Evolutionary conservation across 108 stramenopile species (phyloP).

Genomic region (Discostella pseudostelligera): DNA sequence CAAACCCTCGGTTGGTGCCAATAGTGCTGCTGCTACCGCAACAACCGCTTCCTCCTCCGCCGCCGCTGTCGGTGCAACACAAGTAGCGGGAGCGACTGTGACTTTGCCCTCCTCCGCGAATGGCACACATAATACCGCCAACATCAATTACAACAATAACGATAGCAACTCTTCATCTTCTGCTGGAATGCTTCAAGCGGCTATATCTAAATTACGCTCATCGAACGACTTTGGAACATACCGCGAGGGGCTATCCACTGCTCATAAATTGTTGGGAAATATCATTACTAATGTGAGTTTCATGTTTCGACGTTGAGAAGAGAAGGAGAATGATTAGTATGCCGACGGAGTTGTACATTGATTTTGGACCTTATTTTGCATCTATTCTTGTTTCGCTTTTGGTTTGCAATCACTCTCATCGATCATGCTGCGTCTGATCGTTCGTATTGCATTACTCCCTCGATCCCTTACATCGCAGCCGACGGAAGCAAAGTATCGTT

Average conservation of each 20-base stretch:
- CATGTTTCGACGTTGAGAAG: neutral
- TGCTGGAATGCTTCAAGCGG: conserved; percentile 42
- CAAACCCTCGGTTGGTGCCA: conserved; percentile 46
- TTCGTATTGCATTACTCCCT: neutral
- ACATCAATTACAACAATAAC: neutral
- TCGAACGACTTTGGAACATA: conserved; percentile 49
- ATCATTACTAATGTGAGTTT: conserved; percentile 48
- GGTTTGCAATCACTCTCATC: no score
- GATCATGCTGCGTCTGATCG: no score
- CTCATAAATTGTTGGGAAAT: conserved; percentile 70
- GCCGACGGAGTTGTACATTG: no score
- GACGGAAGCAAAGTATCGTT: conserved; percentile 87
- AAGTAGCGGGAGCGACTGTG: conserved; percentile 37
- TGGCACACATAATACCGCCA: neutral
- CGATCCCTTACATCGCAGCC: conserved; percentile 27
- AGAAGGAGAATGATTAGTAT: neutral
- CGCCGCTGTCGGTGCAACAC: no score
- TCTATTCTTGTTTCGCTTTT: no score
- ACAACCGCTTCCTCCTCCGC: neutral
- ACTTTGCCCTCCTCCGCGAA: conserved; percentile 13
- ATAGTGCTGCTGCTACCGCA: neutral
- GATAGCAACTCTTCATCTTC: conserved; percentile 5
- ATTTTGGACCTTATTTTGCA: no score
- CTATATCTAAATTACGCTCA: conserved; percentile 50
- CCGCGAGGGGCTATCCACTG: conserved; percentile 57